A percentile compares a stretch with the other conserved stretches of the same genome.
phyloP scores from a whole-genome alignment of 2,329 filamentous ascomycete species.

The Colletotrichum tamarilloi region DNA sequence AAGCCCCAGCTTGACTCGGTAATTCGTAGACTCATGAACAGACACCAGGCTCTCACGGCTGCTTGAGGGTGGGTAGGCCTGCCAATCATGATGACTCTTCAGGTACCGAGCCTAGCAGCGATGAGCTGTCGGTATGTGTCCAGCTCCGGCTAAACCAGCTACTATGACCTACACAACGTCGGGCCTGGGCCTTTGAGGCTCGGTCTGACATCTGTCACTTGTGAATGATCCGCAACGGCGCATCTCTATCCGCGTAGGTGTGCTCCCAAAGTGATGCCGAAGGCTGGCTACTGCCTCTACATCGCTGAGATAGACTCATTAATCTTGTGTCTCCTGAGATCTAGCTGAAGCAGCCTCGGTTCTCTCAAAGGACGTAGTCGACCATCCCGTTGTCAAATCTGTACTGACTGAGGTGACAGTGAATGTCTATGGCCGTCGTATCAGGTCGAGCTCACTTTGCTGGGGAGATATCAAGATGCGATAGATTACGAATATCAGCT shows the following conservation, averaged over 20 bases:
- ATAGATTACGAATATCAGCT: background rate
- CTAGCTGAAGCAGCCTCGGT: background rate
- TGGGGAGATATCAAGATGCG: background rate
- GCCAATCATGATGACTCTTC: background rate
- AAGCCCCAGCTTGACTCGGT: background rate
- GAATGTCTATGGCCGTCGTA: background rate
- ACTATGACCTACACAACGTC: background rate
- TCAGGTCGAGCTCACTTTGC: background rate
- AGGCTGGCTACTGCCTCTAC: background rate
- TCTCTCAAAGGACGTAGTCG: background rate
- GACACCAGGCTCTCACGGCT: background rate
- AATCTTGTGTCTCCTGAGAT: background rate
- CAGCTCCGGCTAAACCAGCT: background rate
- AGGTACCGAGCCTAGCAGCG: background rate
- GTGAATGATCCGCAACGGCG: constrained; percentile 11
- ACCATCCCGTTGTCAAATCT: background rate
- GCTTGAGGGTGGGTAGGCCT: background rate
- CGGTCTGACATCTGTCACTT: constrained; percentile 26
- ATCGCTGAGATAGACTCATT: background rate
- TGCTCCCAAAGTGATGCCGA: background rate
- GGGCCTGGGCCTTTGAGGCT: background rate
- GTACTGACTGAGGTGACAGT: background rate
- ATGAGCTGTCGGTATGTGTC: background rate
- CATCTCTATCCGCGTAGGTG: background rate
- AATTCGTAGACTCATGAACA: background rate